phyloP scores from a whole-genome alignment of 1,139 yeast species.

The Zygotorulaspora mrakii region DNA sequence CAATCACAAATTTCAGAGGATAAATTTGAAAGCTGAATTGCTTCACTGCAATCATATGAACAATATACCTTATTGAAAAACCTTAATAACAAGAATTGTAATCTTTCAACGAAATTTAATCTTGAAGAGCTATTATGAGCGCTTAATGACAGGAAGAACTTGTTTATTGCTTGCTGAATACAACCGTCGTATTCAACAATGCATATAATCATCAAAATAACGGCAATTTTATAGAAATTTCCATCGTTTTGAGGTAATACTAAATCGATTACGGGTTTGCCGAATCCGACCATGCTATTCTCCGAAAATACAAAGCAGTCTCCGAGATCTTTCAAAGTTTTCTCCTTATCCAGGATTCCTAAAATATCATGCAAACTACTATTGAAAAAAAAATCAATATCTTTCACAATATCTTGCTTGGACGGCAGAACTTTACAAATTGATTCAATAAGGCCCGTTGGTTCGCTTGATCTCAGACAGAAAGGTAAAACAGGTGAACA shows the following conservation, averaged over 20 bases:
- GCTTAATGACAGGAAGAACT: conserved; percentile 20
- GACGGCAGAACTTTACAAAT: conserved; percentile 26
- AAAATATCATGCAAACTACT: conserved; percentile 22
- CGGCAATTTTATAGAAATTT: conserved; percentile 28
- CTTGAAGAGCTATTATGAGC: conserved; percentile 26
- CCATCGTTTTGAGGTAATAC: conserved; percentile 18
- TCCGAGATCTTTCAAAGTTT: conserved; percentile 17
- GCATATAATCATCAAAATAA: conserved; percentile 27
- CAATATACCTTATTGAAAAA: conserved; percentile 23
- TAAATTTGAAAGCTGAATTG: conserved; percentile 12
- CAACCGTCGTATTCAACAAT: conserved; percentile 17
- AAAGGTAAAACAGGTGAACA: conserved; percentile 4
- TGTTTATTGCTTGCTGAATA: conserved; percentile 21
- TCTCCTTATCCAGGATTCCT: conserved; percentile 25
- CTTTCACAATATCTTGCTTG: conserved; percentile 15
- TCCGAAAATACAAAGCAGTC: conserved; percentile 9
- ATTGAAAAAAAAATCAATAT: conserved; percentile 21
- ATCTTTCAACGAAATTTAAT: conserved; percentile 27
- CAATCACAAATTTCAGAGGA: conserved; percentile 17
- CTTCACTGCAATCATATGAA: conserved; percentile 18
- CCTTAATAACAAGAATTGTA: conserved; percentile 30
- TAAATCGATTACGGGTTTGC: conserved; percentile 10
- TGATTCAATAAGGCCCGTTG: conserved; percentile 16
- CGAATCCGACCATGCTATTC: conserved; percentile 6
- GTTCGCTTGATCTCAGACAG: conserved; percentile 4